Conservation (phyloP, 768 basidiomycete genomes). For the Lepiota venenata region DNA sequence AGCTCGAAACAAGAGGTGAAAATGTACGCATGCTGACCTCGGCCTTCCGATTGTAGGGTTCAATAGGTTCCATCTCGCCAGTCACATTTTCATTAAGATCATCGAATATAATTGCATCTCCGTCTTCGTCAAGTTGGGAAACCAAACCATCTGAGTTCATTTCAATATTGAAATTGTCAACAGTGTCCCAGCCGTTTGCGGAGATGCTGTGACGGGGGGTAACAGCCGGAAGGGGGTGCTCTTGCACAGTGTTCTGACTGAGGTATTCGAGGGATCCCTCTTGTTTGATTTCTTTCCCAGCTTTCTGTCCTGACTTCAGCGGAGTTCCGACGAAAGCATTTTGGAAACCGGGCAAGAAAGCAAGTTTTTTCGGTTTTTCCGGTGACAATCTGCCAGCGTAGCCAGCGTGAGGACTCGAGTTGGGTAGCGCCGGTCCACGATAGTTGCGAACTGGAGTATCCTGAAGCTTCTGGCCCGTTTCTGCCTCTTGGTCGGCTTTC, state of each 20-base stretch:
- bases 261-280: constrained; percentile 12
- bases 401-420: constrained; percentile 14
- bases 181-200: background rate
- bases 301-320: constrained; percentile 26
- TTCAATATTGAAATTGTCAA: background rate
- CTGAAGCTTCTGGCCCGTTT: constrained; percentile 13
- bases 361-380: constrained; percentile 27
- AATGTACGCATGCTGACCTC: constrained; percentile 38
- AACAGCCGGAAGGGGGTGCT: background rate
- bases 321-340: constrained; percentile 47
- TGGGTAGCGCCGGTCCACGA: constrained; percentile 14
- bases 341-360: constrained; percentile 48
- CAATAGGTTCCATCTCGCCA: constrained; percentile 32
- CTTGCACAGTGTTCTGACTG: background rate
- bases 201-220: background rate
- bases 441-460: constrained; percentile 36
- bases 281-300: constrained; percentile 16
- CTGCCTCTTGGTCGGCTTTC: constrained; percentile 16
- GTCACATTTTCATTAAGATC: constrained; percentile 23
- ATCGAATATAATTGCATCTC: constrained; percentile 33
- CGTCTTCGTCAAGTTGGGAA: constrained; percentile 20
- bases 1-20: background rate
- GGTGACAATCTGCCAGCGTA: constrained; percentile 25
- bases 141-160: background rate
- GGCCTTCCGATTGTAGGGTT: constrained; percentile 47